phyloP scores from a whole-genome alignment of 2,329 filamentous ascomycete species.

The Botrytis porri region DNA sequence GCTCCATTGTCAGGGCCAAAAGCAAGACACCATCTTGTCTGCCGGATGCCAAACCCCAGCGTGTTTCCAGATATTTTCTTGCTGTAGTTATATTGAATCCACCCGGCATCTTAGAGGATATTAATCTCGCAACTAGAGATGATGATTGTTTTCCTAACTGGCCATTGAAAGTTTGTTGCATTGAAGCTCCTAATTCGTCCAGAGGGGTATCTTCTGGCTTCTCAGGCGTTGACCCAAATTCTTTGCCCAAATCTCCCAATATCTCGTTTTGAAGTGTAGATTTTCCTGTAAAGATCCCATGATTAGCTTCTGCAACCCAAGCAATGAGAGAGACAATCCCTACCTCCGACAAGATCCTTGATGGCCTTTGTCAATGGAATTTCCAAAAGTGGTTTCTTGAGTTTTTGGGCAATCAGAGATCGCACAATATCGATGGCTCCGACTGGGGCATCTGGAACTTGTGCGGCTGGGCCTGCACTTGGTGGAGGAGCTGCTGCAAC shows the following conservation, averaged over 20 bases:
- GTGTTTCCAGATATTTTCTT: constrained; percentile 89
- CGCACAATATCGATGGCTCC: constrained; percentile 87
- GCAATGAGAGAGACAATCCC: constrained; percentile 38
- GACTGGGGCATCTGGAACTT: constrained; percentile 82
- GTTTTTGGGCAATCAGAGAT: constrained; percentile 88
- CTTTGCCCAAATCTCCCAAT: constrained; percentile 93
- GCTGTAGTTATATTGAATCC: constrained; percentile 98
- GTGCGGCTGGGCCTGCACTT: constrained; percentile 79
- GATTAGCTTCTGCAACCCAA: constrained; percentile 21
- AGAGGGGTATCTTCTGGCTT: constrained; percentile 97
- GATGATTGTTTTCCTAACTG: constrained; percentile 96
- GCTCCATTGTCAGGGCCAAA: constrained; percentile 89
- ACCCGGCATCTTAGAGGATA: constrained; percentile 99
- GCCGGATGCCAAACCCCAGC: constrained; percentile 84
- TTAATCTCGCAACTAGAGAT: constrained; percentile 87
- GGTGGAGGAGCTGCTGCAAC: constrained; percentile 57
- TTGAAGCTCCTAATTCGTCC: constrained; percentile 89
- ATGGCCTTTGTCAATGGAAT: constrained; percentile 94
- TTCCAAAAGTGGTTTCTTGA: constrained; percentile 89
- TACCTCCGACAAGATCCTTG: constrained; percentile 96
- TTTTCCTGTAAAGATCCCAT: constrained; percentile 63
- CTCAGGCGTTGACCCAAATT: constrained; percentile 96
- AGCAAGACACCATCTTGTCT: constrained; percentile 89
- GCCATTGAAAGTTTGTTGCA: constrained; percentile 98
- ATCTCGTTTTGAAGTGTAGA: constrained; percentile 99